Evolutionary conservation across 2,329 filamentous ascomycete genomes (phyloP), one percentile per base, ranked within the genome.

Genomic region (Drechmeria coniospora): DNA sequence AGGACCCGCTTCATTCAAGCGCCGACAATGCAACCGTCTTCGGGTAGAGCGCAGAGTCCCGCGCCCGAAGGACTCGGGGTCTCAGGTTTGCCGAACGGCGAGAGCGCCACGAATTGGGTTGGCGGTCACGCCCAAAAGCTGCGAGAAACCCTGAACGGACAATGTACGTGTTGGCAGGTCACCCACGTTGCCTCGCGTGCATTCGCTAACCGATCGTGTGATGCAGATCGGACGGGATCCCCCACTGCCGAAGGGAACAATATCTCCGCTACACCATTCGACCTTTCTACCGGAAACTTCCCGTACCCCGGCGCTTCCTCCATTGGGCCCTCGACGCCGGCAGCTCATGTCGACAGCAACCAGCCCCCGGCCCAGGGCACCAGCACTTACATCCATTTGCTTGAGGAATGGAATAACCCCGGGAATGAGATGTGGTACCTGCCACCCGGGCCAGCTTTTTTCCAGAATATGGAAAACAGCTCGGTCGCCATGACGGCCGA

Each of bases 1-100:
- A 69, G 79, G 29, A 74, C 75, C 39, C 68, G 79, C 6, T 82
- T 90, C 41, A 83, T 72, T 47, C 79, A 63, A 53, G 76, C 56
- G 36, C 67, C 70, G 5, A 59, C 61, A 4, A 54, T 59, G 34
- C 51, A 51, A 26, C 51, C 56, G 27, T 41, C 45, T 14, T 55
- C 56, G 10, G 51, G 46, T 11, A 56, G 56, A 25, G 56, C 49
- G 3, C 55, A 56, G 37, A 62, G 53, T 31, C 56, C 59, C n/a
- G 28, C 51, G 32, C 44, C 50, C 3, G 49, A 52, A 4, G 35
- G 43, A 1, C 44, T 51, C 19, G 45, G 44, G 6, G 29, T 40
- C 5, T 43, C 45, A 24, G 44, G 41, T 15, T n/a, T n/a, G n/a
- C 28, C 39, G 10, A 41, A 42, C 21, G 41, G 39, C 5, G 46